phyloP scores from a whole-genome alignment of 1,284 basidiomycete genomes.

The Malassezia obtusa region DNA sequence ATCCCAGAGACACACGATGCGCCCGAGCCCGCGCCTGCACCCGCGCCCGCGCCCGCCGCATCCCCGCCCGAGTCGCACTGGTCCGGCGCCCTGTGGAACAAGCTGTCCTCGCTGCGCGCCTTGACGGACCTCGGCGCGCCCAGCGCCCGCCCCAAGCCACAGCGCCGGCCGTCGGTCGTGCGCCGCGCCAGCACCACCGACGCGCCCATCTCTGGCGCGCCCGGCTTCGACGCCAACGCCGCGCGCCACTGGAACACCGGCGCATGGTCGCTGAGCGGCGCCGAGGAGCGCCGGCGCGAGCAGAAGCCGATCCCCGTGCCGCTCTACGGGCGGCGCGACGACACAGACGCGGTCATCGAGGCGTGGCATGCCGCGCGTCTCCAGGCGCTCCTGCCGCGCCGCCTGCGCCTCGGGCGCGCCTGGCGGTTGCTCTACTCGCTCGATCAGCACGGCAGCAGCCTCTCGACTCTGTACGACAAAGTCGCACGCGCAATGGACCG shows the following conservation, averaged over 20 bases:
- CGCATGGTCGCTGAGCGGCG: conserved; percentile 30
- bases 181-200: not conserved
- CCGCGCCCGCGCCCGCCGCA: not conserved
- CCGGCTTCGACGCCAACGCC: conserved; percentile 30
- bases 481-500: conserved; percentile 26
- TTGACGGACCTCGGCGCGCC: not conserved
- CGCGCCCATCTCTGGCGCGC: conserved; percentile 26
- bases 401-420: conserved; percentile 64
- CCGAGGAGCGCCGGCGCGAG: conserved; percentile 9
- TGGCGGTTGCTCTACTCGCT: conserved; percentile 86
- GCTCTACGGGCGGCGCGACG: conserved; percentile 28
- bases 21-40: not conserved
- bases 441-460: conserved; percentile 87
- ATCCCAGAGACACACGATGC: not conserved
- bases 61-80: not conserved
- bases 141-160: not conserved
- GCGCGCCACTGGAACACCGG: conserved; percentile 40
- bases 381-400: conserved; percentile 57
- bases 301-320: conserved; percentile 26
- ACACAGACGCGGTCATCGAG: conserved; percentile 33
- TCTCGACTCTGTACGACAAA: conserved; percentile 61
- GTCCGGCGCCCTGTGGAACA: conserved; percentile 8
- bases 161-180: conserved; percentile 7
- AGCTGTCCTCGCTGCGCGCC: conserved; percentile 4
- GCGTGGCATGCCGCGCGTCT: conserved; percentile 32